Evolutionary conservation across 2,329 filamentous ascomycete species (phyloP).

Genomic region (Myriosclerotinia scirpicola): DNA sequence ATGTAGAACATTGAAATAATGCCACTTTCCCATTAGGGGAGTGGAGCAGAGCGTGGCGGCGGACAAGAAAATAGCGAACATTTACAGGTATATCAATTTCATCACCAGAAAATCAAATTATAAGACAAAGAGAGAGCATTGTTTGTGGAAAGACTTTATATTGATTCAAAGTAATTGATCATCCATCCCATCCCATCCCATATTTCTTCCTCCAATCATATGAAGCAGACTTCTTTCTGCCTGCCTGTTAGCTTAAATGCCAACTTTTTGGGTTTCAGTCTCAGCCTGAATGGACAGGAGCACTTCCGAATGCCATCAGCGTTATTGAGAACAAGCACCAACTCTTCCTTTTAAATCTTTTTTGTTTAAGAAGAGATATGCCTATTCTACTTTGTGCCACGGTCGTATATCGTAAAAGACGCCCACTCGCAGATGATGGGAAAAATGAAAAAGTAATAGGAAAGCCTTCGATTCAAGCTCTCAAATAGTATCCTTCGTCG

Average conservation of each 20-base stretch:
- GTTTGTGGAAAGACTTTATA: conserved; percentile 20
- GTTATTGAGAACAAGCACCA: conserved; percentile 32
- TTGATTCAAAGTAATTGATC: conserved; percentile 18
- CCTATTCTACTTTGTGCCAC: conserved; percentile 26
- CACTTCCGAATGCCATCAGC: conserved; percentile 43
- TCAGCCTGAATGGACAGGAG: conserved; percentile 42
- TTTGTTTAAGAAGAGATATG: conserved; percentile 28
- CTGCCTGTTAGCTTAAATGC: conserved; percentile 19
- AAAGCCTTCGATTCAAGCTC: conserved; percentile 28
- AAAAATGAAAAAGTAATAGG: conserved; percentile 29
- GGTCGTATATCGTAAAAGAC: conserved; percentile 27
- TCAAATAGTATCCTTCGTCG: conserved; percentile 26
- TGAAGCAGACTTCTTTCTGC: conserved; percentile 21
- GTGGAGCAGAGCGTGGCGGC: too few relatives aligned
- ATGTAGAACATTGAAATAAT: too few relatives aligned
- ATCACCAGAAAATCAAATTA: background rate
- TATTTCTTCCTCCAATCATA: conserved; percentile 23
- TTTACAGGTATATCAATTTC: too few relatives aligned
- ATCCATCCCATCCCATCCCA: conserved; percentile 1
- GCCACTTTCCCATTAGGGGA: too few relatives aligned
- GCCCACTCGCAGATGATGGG: conserved; percentile 36
- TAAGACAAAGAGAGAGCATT: background rate
- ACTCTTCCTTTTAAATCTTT: conserved; percentile 29
- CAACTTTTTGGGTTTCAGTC: conserved; percentile 23
- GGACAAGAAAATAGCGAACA: background rate